These are phyloP conservation scores for Tolypocladium nubicola DNA, from an alignment of 2,329 filamentous ascomycete genomes.

Conservation along the genomic window DNA sequence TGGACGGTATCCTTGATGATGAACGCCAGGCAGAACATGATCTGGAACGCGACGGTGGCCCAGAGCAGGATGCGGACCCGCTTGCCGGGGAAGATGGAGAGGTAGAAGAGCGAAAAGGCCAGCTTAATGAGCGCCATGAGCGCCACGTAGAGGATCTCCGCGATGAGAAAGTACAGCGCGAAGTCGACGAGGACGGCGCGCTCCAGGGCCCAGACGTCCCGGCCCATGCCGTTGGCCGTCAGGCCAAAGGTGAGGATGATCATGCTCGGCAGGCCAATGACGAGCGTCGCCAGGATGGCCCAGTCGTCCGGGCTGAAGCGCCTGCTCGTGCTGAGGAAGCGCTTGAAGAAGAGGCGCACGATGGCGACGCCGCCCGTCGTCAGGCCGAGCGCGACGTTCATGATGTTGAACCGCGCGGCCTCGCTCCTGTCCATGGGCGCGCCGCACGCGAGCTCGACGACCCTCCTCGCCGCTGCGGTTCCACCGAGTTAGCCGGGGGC, in stretches of 20 bases:
- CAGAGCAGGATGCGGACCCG: background rate
- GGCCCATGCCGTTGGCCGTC: background rate
- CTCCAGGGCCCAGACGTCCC: background rate
- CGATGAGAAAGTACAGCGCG: background rate
- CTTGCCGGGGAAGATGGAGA: slow-evolving; percentile 1
- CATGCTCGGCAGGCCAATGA: background rate
- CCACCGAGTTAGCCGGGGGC: background rate
- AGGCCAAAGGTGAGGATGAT: background rate
- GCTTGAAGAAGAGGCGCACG: background rate
- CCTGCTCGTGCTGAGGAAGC: background rate
- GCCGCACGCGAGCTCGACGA: background rate
- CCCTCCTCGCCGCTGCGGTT: background rate
- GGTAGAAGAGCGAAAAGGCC: slow-evolving; percentile 3
- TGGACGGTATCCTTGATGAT: background rate
- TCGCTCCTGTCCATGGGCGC: background rate
- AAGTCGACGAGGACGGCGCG: background rate
- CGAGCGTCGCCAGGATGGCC: background rate
- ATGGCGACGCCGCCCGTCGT: background rate
- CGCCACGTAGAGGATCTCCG: background rate
- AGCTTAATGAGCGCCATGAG: background rate
- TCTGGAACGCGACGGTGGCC: background rate
- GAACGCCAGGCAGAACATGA: background rate
- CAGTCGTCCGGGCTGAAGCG: background rate
- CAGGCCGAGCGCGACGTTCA: background rate
- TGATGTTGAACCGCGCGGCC: background rate